Conservation (phyloP, 306 rosid genomes). For the Lagenaria siceraria region DNA sequence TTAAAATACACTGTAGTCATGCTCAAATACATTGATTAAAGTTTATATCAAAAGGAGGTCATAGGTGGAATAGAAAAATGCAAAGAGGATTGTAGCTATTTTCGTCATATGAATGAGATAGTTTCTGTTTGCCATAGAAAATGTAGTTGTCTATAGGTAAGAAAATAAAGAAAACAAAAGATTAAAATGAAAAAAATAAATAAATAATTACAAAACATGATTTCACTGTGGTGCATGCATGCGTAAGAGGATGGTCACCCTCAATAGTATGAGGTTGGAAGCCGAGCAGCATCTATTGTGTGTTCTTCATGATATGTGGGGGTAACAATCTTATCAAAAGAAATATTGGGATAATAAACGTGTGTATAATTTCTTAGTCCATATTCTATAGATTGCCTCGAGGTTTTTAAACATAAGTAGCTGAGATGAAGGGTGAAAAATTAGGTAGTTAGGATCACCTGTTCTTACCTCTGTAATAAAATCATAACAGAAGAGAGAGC, state of each 20-base stretch:
- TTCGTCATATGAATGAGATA: no score
- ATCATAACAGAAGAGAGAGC: conserved; percentile 63
- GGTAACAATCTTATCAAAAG: neutral
- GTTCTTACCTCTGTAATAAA: conserved; percentile 60
- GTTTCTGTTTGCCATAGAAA: no score
- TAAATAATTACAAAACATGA: neutral
- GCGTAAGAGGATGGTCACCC: neutral
- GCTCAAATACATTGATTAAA: neutral
- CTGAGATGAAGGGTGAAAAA: neutral
- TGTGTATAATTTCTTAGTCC: neutral
- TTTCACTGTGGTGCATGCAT: neutral
- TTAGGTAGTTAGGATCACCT: neutral
- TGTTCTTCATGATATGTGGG: neutral
- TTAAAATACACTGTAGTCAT: neutral
- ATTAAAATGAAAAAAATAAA: neutral
- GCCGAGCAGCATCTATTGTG: neutral
- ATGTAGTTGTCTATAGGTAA: neutral
- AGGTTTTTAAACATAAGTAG: neutral
- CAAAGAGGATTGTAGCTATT: neutral
- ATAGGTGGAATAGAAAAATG: neutral
- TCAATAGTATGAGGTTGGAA: neutral
- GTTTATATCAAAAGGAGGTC: neutral
- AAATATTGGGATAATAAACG: neutral
- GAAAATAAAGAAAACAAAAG: neutral
- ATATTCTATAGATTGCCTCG: neutral